Base-by-base conservation (phyloP, 2,329 filamentous ascomycete genomes). In the Triangularia setosa region DNA sequence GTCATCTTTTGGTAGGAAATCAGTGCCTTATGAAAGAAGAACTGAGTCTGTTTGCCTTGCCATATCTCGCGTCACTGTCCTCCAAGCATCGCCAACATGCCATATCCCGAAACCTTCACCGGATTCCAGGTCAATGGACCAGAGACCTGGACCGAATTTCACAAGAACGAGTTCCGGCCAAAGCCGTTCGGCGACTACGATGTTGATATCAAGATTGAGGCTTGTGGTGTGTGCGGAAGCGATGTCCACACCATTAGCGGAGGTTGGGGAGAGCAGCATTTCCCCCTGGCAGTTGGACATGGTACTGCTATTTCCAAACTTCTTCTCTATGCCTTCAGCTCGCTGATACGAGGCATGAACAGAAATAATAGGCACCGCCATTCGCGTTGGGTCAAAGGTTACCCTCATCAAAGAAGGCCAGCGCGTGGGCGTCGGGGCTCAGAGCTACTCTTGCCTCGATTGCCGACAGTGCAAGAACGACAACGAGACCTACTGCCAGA, bases 161-260 rank as follows among this genome's bases (percentile, higher is more conserved):
- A 88, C 72, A 90, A 91, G 79, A 87, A 89, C 73, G 76, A 93
- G 81, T 92, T 92, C 81, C 85, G 88, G 71, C 87, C 93, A 64
- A 95, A 96, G 81, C 90, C 90, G 18, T 96, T 96, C 75, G 91
- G 89, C 69, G 91, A 93, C 75, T 85, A 91, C 77, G 92, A 97
- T 74, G 87, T 97, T 72, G 92, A 96, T 75, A 86, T 97, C 78
- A 90, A 93, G 81, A 89, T 97, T 72, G 88, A 93, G 69, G 88
- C 86, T 74, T 94, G 91, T 73, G 90, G 91, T 73, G 83, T 92
- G 61, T 92, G 90, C 75, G 86, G 88, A 70, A 89, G 85, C 69
- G 89, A 92, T 73, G 80, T 90, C 57, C 89, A 91, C 78, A 91
- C 87, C 65, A 83, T 91, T 74, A 86, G 77, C 72, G 87, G 87